Evolutionary conservation across 495 filamentous ascomycete species (phyloP), one percentile per base, ranked within the genome.

Genomic region (Clohesyomyces aquaticus): DNA sequence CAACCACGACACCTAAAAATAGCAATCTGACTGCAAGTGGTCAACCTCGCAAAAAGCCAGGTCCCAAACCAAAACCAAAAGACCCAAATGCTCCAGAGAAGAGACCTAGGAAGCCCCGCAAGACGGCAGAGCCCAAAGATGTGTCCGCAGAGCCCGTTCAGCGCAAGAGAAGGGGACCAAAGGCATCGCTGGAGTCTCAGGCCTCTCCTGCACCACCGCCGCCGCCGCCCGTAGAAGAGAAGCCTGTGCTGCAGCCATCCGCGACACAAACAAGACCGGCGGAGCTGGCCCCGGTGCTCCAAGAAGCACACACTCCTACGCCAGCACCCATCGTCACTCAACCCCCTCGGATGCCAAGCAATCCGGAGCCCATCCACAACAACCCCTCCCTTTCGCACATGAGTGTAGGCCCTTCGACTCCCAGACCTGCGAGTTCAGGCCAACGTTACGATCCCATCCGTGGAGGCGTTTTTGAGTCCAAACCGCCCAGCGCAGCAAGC

Each of bases 401-500:
- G n/a, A 55, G 65, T n/a, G 61, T 51, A 14, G 62, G 73, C 12
- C 76, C 73, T 4, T 74, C 77, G 22, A 75, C 72, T 25, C 72
- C 76, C 18, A 76, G 80, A 14, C 77, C 79, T 23, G 76, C 81
- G 2, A 80, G 87, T 0, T 91, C 88, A 68, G 87, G 91, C 46
- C 89, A 90, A 67, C 88, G 88, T 66, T 96, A 91, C 71, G 92
- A 96, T 75, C 92, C 92, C 0, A 88, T 96, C 69, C 83, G 92
- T 46, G 88, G 85, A 8, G 89, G 82, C 62, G 83, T 86, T 57
- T 85, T 87, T 68, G 85, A 88, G 77, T 83, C 61, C 66, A 76
- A 67, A 71, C 72, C 64, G 73, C 81, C 63, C 54, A 77, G 76
- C 68, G 75, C 77, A 26, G 84, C 85, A 32, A 84, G 80, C 41